Evolutionary conservation across 805 yeast genomes (phyloP).

Genomic region (Kuraishia cidri): DNA sequence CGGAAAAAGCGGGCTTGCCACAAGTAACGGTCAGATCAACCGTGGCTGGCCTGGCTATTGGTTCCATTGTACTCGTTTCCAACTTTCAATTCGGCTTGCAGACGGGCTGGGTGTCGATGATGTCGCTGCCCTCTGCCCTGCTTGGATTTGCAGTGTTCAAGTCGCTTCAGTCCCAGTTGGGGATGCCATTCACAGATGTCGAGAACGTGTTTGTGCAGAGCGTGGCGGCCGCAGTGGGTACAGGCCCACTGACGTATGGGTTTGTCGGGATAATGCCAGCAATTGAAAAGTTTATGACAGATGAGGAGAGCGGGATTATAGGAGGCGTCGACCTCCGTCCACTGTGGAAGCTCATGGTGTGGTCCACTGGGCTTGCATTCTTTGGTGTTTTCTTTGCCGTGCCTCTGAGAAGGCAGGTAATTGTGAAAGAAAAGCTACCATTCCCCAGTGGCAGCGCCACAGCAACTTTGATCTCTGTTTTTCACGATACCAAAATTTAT

Average conservation of each 20-base stretch:
- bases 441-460: constrained; percentile 97
- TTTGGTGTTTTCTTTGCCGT: constrained; percentile 96
- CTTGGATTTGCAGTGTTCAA: constrained; percentile 81
- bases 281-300: constrained; percentile 75
- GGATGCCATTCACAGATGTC: constrained; percentile 65
- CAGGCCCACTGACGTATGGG: constrained; percentile 95
- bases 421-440: constrained; percentile 77
- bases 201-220: constrained; percentile 91
- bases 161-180: constrained; percentile 26
- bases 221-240: constrained; percentile 93
- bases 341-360: constrained; percentile 50
- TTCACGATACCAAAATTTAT: constrained; percentile 60
- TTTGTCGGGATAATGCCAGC: constrained; percentile 96
- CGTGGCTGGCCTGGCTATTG: constrained; percentile 72
- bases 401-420: constrained; percentile 78
- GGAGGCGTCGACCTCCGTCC: constrained; percentile 24
- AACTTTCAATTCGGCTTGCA: constrained; percentile 95
- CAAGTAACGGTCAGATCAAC: constrained; percentile 73
- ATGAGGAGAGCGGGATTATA: constrained; percentile 66
- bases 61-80: constrained; percentile 77
- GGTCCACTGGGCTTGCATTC: constrained; percentile 85
- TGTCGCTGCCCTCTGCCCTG: constrained; percentile 91
- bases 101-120: constrained; percentile 99
- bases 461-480: constrained; percentile 82
- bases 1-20: constrained; percentile 40